A percentile compares a stretch with the other conserved stretches of the same genome.
These are phyloP conservation scores for Pistacia integerrima DNA, from an alignment of 345 rosid genomes.

Conservation along the genomic window DNA sequence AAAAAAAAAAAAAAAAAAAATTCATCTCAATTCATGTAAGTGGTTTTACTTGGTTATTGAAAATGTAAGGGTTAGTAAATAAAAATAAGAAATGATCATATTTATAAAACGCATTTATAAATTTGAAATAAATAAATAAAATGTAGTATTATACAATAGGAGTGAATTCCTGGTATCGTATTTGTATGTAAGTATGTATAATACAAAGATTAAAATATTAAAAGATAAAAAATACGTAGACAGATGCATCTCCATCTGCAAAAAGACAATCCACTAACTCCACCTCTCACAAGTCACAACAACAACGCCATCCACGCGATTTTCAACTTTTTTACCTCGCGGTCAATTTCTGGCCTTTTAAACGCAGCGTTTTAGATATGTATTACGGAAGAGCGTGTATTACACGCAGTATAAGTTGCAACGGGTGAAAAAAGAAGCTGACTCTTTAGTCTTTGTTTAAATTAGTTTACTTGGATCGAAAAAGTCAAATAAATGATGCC, in stretches of 20 bases:
- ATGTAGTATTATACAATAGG: too few species aligned
- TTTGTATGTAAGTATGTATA: too few species aligned
- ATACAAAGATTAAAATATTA: too few species aligned
- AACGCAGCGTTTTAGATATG: not conserved
- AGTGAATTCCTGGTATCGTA: too few species aligned
- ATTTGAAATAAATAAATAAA: too few species aligned
- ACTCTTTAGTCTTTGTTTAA: not conserved
- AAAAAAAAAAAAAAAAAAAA: too few species aligned
- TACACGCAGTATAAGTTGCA: not conserved
- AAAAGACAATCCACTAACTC: constrained; percentile 19
- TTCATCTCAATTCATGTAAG: too few species aligned
- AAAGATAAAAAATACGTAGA: too few species aligned
- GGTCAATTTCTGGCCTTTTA: not conserved
- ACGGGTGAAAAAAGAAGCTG: constrained; percentile 1
- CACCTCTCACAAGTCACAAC: not conserved
- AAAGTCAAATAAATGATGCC: constrained; percentile 22
- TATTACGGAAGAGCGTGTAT: not conserved
- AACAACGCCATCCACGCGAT: not conserved
- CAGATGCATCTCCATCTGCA: not conserved
- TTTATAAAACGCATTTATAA: too few species aligned
- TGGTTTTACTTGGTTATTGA: too few species aligned
- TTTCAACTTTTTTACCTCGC: not conserved
- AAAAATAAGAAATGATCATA: too few species aligned
- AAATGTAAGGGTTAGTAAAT: too few species aligned
- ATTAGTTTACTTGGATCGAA: constrained; percentile 1